Conservation (phyloP, 257 asterid species). For the Solanum bulbocastanum region DNA sequence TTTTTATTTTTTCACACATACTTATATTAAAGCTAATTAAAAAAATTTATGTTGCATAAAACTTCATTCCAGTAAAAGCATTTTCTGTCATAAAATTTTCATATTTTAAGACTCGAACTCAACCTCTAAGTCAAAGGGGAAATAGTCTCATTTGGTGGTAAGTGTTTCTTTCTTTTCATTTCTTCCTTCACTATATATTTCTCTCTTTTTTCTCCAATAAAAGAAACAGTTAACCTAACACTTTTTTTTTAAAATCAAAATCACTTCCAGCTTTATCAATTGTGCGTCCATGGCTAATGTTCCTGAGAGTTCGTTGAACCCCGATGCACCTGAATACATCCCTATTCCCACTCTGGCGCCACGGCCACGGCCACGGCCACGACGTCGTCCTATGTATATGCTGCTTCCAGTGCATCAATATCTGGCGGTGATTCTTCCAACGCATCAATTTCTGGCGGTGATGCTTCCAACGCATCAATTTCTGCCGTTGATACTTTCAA, state of each 20-base stretch:
- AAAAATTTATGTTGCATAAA: fast-evolving
- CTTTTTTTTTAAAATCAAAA: background rate
- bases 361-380: background rate
- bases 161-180: background rate
- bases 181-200: background rate
- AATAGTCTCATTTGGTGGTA: background rate
- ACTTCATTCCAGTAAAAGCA: too few species aligned
- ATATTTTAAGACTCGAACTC: too few species aligned
- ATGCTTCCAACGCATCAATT: background rate
- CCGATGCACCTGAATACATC: background rate
- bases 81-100: too few species aligned
- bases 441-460: too few species aligned
- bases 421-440: too few species aligned
- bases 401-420: background rate
- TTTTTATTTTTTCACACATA: too few species aligned
- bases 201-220: background rate
- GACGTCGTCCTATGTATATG: background rate
- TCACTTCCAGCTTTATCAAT: background rate
- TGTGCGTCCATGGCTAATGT: background rate
- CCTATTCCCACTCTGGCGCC: background rate
- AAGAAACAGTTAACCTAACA: background rate
- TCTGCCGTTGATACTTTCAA: background rate
- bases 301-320: background rate
- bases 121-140: too few species aligned
- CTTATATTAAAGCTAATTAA: too few species aligned